Percentiles rank a stretch among this genome's conserved stretches.
phyloP scores from a whole-genome alignment of 176 grass and related monocot genomes.

The Cymbopogon citratus region DNA sequence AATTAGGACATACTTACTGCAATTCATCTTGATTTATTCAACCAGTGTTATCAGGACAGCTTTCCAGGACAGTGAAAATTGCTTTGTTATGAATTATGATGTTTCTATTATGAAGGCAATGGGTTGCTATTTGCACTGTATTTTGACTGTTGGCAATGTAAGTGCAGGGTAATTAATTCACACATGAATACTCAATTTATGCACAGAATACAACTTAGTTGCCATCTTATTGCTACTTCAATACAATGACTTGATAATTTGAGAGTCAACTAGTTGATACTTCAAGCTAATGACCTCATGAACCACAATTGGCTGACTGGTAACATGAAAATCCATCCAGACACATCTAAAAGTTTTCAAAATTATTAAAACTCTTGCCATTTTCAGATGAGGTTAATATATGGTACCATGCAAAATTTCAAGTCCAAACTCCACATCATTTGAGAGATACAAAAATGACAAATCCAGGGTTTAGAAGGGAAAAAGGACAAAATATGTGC shows the following conservation, averaged over 20 bases:
- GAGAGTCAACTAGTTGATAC: not conserved
- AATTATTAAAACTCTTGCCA: not conserved
- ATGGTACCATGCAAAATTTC: not conserved
- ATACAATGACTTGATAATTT: not conserved
- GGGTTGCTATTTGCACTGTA: not conserved
- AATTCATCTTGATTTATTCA: not conserved
- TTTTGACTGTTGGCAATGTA: not conserved
- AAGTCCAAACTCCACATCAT: not conserved
- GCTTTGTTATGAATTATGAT: slow-evolving; percentile 12
- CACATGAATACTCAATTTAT: not conserved
- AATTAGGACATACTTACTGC: not conserved
- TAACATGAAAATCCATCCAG: not conserved
- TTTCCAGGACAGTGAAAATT: not conserved
- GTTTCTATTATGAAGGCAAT: not conserved
- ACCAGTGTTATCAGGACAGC: not conserved
- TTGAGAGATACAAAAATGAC: not conserved
- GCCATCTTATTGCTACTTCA: not conserved
- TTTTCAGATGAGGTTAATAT: not conserved
- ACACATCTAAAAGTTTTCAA: not conserved
- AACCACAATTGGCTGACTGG: not conserved
- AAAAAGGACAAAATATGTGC: not conserved
- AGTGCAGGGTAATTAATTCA: not conserved
- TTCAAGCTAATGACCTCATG: not conserved
- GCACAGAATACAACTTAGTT: not conserved
- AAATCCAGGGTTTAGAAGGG: not conserved